These are phyloP conservation scores for Gossypium laxum DNA, from an alignment of 441 rosid genomes.

Conservation along the genomic window DNA sequence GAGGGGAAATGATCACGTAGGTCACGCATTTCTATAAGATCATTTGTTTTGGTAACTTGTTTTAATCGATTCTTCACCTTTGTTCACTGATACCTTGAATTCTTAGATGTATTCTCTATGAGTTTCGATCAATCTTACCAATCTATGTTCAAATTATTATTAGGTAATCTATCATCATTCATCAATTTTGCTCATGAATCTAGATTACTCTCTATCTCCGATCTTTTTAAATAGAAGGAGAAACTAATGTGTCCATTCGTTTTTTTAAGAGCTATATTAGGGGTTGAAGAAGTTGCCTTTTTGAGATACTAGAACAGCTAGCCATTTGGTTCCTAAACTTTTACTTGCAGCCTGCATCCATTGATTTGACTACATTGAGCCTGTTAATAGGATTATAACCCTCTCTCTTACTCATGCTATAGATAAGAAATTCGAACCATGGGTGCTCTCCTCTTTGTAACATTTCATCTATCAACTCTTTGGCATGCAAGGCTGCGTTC, in stretches of 20 bases:
- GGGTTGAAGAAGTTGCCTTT: neutral
- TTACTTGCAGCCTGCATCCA: neutral
- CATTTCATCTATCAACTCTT: neutral
- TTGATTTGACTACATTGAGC: neutral
- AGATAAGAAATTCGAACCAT: neutral
- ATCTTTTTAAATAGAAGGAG: neutral
- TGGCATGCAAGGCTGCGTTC: neutral
- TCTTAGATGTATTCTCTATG: neutral
- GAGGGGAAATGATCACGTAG: neutral
- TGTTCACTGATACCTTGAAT: neutral
- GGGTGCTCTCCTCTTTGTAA: slow-evolving; percentile 6
- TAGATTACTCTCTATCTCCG: neutral
- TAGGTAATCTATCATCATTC: neutral
- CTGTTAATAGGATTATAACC: neutral
- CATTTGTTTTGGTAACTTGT: neutral
- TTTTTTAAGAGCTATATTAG: neutral
- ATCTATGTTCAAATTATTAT: neutral
- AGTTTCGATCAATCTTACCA: neutral
- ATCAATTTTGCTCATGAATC: neutral
- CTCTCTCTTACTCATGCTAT: neutral
- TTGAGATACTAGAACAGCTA: neutral
- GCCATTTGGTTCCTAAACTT: neutral
- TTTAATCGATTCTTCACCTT: neutral
- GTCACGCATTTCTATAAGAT: neutral
- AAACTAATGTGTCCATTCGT: neutral